Percentiles rank a stretch among this genome's conserved stretches.
Conservation (phyloP, 192 early-diverging fungal genomes). For the Kappamyces sp. region DNA sequence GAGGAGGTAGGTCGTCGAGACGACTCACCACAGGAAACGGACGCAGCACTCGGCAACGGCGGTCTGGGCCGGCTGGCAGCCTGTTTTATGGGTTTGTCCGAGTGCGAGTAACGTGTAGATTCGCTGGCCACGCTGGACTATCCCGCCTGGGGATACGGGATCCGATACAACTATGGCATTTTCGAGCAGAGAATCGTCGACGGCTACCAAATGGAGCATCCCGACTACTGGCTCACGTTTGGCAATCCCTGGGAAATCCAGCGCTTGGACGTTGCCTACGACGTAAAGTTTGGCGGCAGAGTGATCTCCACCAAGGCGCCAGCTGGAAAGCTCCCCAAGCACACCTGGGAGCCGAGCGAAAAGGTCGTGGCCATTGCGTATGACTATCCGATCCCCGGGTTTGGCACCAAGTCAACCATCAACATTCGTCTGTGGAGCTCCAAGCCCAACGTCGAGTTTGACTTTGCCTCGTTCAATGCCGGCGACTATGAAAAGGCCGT, state of each 20-base stretch:
- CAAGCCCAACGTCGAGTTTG: constrained; percentile 86
- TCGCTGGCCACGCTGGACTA: constrained; percentile 90
- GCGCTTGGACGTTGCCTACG: constrained; percentile 84
- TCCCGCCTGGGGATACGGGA: constrained; percentile 94
- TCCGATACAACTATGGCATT: constrained; percentile 97
- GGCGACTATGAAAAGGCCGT: constrained; percentile 82
- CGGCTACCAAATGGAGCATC: constrained; percentile 88
- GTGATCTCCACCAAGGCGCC: constrained; percentile 59
- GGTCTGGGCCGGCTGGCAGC: constrained; percentile 93
- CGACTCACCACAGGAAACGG: constrained; percentile 52
- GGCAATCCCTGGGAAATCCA: constrained; percentile 97
- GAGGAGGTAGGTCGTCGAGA: constrained; percentile 43
- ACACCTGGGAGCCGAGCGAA: constrained; percentile 39
- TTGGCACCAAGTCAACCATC: constrained; percentile 87
- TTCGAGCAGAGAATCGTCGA: constrained; percentile 96
- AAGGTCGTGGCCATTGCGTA: constrained; percentile 89
- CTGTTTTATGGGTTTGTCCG: constrained; percentile 72
- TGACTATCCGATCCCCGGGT: constrained; percentile 96
- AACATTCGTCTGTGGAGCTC: constrained; percentile 97
- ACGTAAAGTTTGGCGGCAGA: constrained; percentile 82
- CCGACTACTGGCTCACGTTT: constrained; percentile 96
- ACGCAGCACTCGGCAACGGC: constrained; percentile 96
- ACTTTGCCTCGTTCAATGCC: constrained; percentile 62
- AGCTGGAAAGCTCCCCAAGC: constrained; percentile 27
- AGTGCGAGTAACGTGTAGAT: constrained; percentile 38